Evolutionary conservation across 2,329 filamentous ascomycete species (phyloP).

Genomic region (Chalaropsis ovoidea): DNA sequence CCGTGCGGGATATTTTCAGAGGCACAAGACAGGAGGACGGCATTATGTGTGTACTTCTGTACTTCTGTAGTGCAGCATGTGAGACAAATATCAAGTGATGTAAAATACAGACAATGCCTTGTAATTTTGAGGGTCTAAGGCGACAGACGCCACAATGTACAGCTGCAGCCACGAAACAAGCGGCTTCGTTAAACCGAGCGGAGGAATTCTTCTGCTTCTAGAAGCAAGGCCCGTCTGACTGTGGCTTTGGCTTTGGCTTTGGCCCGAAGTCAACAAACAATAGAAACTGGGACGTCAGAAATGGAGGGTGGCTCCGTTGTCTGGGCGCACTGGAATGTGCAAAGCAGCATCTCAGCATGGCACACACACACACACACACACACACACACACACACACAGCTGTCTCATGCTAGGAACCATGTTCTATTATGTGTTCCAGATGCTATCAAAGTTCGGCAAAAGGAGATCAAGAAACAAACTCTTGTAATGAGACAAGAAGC

Average conservation of each 20-base stretch:
- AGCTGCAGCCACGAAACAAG: slow-evolving; percentile 4
- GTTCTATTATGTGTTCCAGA: slow-evolving; percentile 9
- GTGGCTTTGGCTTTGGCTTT: not conserved
- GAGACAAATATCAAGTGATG: slow-evolving; percentile 4
- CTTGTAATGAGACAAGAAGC: not conserved
- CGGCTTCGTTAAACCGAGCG: not conserved
- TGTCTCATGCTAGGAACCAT: slow-evolving; percentile 8
- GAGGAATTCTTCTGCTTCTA: not conserved
- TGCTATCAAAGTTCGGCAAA: slow-evolving; percentile 3
- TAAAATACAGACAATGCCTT: not conserved
- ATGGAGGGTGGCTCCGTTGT: not conserved
- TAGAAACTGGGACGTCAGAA: not conserved
- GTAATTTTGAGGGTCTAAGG: not conserved
- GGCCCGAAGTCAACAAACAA: not conserved
- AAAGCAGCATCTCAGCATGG: not conserved
- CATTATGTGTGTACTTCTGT: too few relatives aligned
- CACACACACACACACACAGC: too few relatives aligned
- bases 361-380: not conserved
- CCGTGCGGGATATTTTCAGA: not conserved
- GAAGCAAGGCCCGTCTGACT: not conserved
- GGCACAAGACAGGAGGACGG: not conserved
- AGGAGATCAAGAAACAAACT: not conserved
- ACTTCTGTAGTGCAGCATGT: not conserved
- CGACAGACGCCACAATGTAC: not conserved
- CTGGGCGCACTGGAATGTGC: not conserved